Percentiles rank a stretch among this genome's conserved stretches.
Conservation (phyloP, 106 monocot genomes). For the Dioscorea dumetorum region DNA sequence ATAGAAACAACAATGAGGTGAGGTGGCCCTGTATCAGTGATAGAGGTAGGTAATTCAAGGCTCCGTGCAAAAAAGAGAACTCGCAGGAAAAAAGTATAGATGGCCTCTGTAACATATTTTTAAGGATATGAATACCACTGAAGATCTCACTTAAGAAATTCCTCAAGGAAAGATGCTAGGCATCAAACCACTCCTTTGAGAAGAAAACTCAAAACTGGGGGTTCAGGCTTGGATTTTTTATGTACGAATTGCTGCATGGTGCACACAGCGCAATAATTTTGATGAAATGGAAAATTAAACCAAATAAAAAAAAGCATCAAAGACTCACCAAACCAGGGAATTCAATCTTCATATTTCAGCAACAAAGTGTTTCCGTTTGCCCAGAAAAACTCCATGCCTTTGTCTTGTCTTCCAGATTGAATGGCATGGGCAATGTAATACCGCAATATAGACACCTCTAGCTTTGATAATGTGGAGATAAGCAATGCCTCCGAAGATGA, state of each 20-base stretch:
- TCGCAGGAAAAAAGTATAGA: neutral
- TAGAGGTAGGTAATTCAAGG: too few species aligned
- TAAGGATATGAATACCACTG: conserved; percentile 92
- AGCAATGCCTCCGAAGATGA: conserved; percentile 57
- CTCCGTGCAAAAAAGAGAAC: neutral
- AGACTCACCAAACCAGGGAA: conserved; percentile 86
- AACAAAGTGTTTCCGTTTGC: conserved; percentile 68
- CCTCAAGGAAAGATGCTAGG: conserved; percentile 63
- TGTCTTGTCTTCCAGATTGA: conserved; percentile 70
- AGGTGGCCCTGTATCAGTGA: neutral
- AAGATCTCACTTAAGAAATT: conserved; percentile 94
- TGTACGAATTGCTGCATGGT: conserved; percentile 77
- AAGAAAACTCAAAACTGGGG: conserved; percentile 91
- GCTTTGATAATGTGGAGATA: conserved; percentile 48
- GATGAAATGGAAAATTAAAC: conserved; percentile 2
- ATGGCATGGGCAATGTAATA: conserved; percentile 82
- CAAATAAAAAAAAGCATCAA: neutral
- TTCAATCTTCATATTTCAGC: conserved; percentile 76
- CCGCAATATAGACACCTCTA: conserved; percentile 71
- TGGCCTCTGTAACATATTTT: neutral
- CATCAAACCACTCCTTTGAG: conserved; percentile 92
- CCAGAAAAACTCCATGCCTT: conserved; percentile 76
- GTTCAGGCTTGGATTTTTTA: conserved; percentile 80
- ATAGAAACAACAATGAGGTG: neutral
- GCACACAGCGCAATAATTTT: neutral